These are phyloP conservation scores for Rhinocladiella similis DNA, from an alignment of 2,329 filamentous ascomycete genomes.

Conservation along the genomic window DNA sequence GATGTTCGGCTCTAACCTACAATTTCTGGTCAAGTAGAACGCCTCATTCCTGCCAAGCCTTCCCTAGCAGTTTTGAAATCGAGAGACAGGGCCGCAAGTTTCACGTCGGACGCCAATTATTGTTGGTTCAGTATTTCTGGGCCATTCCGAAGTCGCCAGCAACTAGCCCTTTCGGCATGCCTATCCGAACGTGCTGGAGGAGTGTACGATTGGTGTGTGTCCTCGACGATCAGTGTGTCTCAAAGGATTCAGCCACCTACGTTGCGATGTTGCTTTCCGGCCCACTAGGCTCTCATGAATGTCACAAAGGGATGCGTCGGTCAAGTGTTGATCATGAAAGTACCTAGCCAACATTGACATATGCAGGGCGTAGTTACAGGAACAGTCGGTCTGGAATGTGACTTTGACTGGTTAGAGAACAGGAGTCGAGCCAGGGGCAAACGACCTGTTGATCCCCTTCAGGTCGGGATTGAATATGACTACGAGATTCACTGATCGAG, in stretches of 20 bases:
- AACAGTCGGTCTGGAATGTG: too few relatives aligned
- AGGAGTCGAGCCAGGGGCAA: too few relatives aligned
- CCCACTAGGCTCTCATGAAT: too few relatives aligned
- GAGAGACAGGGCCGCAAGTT: neutral
- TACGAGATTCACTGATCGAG: too few relatives aligned
- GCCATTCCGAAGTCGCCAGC: conserved; percentile 4
- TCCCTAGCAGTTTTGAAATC: neutral
- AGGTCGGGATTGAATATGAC: too few relatives aligned
- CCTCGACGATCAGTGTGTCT: too few relatives aligned
- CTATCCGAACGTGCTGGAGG: conserved; percentile 7
- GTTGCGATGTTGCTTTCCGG: neutral
- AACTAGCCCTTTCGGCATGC: conserved; percentile 15
- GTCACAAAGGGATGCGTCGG: too few relatives aligned
- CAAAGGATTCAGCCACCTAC: neutral
- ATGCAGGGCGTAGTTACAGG: too few relatives aligned
- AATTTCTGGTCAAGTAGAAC: conserved; percentile 5
- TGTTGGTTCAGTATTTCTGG: conserved; percentile 5
- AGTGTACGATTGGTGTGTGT: neutral
- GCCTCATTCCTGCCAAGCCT: conserved; percentile 12
- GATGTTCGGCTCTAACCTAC: conserved; percentile 1
- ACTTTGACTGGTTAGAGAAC: too few relatives aligned
- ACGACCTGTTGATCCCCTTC: too few relatives aligned
- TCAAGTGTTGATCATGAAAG: too few relatives aligned
- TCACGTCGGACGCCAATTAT: neutral
- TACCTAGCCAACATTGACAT: too few relatives aligned